These are phyloP conservation scores for Wallacemonas sp. DNA, from an alignment of 208 protist species.

Conservation along the genomic window DNA sequence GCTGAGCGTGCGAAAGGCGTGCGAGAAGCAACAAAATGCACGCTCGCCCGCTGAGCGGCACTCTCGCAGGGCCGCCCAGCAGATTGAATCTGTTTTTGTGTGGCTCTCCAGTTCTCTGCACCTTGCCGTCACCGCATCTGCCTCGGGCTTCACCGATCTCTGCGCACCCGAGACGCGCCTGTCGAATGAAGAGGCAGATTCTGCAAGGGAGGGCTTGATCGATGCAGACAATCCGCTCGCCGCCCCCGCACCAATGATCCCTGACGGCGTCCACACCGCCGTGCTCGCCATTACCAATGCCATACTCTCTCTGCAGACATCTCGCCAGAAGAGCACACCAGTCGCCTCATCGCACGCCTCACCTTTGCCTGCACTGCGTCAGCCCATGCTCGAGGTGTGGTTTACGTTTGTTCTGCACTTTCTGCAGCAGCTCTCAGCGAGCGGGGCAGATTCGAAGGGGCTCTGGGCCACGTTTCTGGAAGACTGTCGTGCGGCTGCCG, in stretches of 20 bases:
- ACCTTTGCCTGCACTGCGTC: neutral
- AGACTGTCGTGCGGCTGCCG: slow-evolving; percentile 23
- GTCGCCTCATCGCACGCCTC: neutral
- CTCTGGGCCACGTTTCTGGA: slow-evolving; percentile 46
- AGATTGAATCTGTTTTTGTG: neutral
- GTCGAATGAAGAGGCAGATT: neutral
- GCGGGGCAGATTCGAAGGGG: slow-evolving; percentile 36
- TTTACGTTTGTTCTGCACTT: slow-evolving; percentile 63
- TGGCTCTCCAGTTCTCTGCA: slow-evolving; percentile 5
- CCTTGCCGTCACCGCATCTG: neutral
- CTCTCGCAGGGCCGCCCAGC: neutral
- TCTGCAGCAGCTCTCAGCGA: slow-evolving; percentile 72
- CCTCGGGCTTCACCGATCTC: neutral
- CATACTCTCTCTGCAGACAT: slow-evolving; percentile 24
- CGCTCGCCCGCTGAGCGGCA: neutral
- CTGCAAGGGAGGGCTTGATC: neutral
- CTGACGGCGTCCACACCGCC: slow-evolving; percentile 21
- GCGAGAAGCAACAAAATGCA: neutral
- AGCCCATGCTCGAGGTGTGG: slow-evolving; percentile 34
- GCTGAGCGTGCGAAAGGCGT: too few species aligned
- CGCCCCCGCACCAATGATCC: slow-evolving; percentile 15
- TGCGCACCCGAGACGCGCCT: neutral
- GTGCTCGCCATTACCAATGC: slow-evolving; percentile 26
- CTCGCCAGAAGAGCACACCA: neutral
- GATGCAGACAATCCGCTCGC: slow-evolving; percentile 12